These are phyloP conservation scores for Prillingera fragicola DNA, from an alignment of 1,284 basidiomycete species.

Conservation along the genomic window DNA sequence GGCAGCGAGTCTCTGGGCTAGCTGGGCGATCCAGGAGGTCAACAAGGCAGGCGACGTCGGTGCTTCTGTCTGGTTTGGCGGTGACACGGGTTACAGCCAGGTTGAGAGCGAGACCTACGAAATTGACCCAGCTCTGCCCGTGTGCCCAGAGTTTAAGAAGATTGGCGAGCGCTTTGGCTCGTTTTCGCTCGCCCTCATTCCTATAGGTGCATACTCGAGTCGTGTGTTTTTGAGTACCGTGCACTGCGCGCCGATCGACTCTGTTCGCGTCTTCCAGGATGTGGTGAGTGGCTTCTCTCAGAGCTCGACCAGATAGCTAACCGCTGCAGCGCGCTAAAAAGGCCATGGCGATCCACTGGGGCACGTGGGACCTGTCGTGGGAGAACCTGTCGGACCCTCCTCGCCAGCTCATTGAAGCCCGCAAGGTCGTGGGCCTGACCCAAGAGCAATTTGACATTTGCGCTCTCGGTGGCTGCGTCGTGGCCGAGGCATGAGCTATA, in stretches of 20 bases:
- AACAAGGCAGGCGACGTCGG: too few species aligned
- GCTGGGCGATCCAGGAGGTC: slow-evolving; percentile 54
- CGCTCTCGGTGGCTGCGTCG: slow-evolving; percentile 8
- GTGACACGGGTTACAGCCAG: slow-evolving; percentile 57
- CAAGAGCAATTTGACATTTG: slow-evolving; percentile 51
- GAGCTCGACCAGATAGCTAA: not conserved
- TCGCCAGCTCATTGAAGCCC: slow-evolving; percentile 53
- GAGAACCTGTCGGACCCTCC: slow-evolving; percentile 61
- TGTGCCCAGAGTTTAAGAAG: slow-evolving; percentile 64
- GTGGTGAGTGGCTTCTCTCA: slow-evolving; percentile 51
- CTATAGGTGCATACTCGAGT: slow-evolving; percentile 64
- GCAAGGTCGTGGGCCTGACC: slow-evolving; percentile 52
- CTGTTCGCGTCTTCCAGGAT: slow-evolving; percentile 62
- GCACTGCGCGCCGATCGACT: slow-evolving; percentile 60
- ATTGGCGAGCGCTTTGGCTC: slow-evolving; percentile 59
- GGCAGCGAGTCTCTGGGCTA: slow-evolving; percentile 58
- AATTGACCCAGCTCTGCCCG: slow-evolving; percentile 48
- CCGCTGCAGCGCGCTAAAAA: slow-evolving; percentile 46
- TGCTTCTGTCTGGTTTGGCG: slow-evolving; percentile 65
- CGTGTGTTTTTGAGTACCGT: slow-evolving; percentile 57
- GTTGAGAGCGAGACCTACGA: slow-evolving; percentile 52
- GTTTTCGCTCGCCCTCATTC: slow-evolving; percentile 58
- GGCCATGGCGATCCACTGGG: slow-evolving; percentile 67
- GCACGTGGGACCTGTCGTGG: slow-evolving; percentile 47
- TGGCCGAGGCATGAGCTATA: too few species aligned